Evolutionary conservation across 2,329 filamentous ascomycete genomes (phyloP).

Genomic region (Zalaria sp.): DNA sequence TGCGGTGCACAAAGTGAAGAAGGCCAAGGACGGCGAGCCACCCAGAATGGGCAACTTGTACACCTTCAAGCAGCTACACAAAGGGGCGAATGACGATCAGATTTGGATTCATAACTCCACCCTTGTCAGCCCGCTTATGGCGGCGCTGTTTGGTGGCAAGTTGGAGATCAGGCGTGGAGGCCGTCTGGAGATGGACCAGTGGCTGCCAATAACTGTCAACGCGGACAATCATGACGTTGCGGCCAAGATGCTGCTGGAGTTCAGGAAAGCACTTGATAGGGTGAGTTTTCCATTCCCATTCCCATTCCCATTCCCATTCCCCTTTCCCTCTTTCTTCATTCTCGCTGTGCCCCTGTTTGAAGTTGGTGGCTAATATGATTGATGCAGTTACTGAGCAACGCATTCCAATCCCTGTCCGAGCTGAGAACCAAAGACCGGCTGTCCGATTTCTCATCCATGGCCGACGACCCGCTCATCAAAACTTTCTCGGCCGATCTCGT

Average conservation of each 20-base stretch:
- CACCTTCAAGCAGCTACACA: conserved; percentile 5
- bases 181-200: conserved; percentile 19
- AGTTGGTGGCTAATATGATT: not conserved
- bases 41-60: conserved; percentile 6
- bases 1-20: conserved; percentile 2
- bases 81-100: conserved; percentile 6
- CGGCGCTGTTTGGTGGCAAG: conserved; percentile 16
- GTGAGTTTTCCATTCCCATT: conserved; percentile 4
- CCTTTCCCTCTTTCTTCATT: too few relatives aligned
- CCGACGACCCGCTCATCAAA: not conserved
- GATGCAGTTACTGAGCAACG: conserved; percentile 8
- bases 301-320: not conserved
- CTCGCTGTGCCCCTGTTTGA: too few relatives aligned
- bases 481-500: not conserved
- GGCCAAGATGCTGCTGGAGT: conserved; percentile 18
- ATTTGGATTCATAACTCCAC: conserved; percentile 16
- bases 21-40: conserved; percentile 4
- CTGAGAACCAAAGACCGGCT: not conserved
- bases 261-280: conserved; percentile 20
- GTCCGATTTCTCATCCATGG: not conserved
- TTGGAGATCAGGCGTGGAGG: conserved; percentile 10
- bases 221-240: conserved; percentile 8
- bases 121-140: conserved; percentile 13
- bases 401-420: conserved; percentile 11
- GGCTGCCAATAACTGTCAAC: conserved; percentile 18